phyloP scores from a whole-genome alignment of 768 basidiomycete genomes.

The Kwoniella sp. region DNA sequence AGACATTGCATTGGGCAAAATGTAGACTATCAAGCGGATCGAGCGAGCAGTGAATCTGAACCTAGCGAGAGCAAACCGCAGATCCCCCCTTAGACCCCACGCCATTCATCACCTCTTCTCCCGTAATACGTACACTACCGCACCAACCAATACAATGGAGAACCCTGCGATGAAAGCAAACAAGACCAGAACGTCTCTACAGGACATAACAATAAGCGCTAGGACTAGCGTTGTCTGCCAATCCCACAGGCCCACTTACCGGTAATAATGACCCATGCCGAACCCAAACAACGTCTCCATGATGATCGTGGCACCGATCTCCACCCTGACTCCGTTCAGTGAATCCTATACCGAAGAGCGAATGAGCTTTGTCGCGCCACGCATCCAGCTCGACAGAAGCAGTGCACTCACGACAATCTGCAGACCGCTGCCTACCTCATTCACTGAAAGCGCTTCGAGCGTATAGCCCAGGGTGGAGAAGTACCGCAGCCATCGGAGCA shows the following conservation, averaged over 20 bases:
- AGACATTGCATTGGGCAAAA: too few species aligned
- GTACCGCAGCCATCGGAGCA: slow-evolving; percentile 91
- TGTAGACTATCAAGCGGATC: too few species aligned
- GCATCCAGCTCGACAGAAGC: background rate
- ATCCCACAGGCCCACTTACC: slow-evolving; percentile 47
- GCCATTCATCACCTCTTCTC: slow-evolving; percentile 60
- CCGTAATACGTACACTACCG: slow-evolving; percentile 72
- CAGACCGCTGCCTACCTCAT: slow-evolving; percentile 84
- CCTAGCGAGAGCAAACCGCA: too few species aligned
- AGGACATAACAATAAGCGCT: background rate
- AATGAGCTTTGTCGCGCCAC: too few species aligned
- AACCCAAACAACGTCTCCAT: slow-evolving; percentile 92
- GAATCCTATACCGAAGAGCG: slow-evolving; percentile 55
- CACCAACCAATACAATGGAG: slow-evolving; percentile 63
- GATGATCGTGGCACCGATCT: slow-evolving; percentile 74
- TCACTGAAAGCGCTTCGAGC: slow-evolving; percentile 71
- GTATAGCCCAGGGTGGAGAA: slow-evolving; percentile 56
- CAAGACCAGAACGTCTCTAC: slow-evolving; percentile 69
- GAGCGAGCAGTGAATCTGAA: too few species aligned
- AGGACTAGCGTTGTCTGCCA: background rate
- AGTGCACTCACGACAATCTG: slow-evolving; percentile 57
- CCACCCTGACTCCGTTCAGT: slow-evolving; percentile 73
- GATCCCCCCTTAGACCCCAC: too few species aligned
- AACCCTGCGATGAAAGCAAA: slow-evolving; percentile 84
- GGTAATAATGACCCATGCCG: slow-evolving; percentile 71